A percentile compares a stretch with the other conserved stretches of the same genome.
phyloP scores from a whole-genome alignment of 2,329 filamentous ascomycete genomes.

The Colletotrichum orbiculare region DNA sequence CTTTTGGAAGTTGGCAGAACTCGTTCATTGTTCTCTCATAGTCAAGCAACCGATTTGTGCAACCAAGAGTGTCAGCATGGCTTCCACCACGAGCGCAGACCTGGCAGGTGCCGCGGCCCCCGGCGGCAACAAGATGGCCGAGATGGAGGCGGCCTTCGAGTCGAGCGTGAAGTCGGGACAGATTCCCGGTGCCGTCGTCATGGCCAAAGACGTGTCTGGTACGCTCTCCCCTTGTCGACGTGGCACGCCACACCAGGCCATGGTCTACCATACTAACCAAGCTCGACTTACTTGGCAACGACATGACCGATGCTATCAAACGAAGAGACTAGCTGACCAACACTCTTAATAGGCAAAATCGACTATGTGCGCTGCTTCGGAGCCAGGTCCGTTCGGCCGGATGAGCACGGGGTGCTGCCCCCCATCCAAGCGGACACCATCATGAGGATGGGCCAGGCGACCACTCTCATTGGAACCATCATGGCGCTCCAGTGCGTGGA shows the following conservation, averaged over 20 bases:
- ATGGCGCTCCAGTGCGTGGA: constrained; percentile 66
- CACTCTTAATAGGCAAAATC: constrained; percentile 10
- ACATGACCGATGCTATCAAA: no score
- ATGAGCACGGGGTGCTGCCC: constrained; percentile 44
- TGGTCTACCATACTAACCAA: no score
- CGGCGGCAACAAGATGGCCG: not conserved
- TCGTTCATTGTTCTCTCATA: not conserved
- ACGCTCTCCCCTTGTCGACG: not conserved
- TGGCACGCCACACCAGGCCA: no score
- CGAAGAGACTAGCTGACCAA: not conserved
- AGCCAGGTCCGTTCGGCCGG: constrained; percentile 4
- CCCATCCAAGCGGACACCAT: constrained; percentile 46
- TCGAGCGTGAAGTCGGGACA: constrained; percentile 8
- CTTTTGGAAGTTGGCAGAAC: not conserved
- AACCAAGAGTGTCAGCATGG: not conserved
- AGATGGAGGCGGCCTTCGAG: constrained; percentile 9
- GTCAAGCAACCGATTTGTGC: not conserved
- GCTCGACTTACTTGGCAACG: no score
- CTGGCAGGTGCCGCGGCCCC: not conserved
- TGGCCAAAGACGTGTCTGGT: constrained; percentile 17
- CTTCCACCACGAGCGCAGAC: not conserved
- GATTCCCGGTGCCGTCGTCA: constrained; percentile 11
- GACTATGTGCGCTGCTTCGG: constrained; percentile 21
- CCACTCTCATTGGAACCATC: constrained; percentile 60
- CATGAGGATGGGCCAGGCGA: constrained; percentile 49